Base-by-base conservation (phyloP, 345 rosid species). In the Populus simonii region DNA sequence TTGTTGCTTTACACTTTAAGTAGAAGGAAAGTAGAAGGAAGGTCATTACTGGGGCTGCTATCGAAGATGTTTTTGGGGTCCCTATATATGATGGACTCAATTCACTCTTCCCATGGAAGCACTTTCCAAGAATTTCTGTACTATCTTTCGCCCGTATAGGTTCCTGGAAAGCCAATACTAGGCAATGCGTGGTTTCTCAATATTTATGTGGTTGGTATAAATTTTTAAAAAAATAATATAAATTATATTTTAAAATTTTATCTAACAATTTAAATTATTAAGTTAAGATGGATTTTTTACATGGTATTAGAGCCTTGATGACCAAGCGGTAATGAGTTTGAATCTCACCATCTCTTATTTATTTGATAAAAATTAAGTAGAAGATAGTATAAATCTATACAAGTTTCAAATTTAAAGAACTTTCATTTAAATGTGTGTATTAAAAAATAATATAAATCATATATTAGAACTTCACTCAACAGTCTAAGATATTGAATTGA, bases 281-380 rank as follows among this genome's bases (percentile, higher is more conserved):
- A 33, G 4, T 33, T 33, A 0, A 3, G 3, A 31, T 31, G 3
- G 31, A 27, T 31, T 0, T 31, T 27, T 31, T 31, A 31, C 1
- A 2, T 31, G 0, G 1, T 31, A 31, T 31, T 3, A 31, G 0
- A 31, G 33, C 0, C 0, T 31, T 31, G 0, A 3, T 31, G 3
- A 31, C 2, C 4, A 31, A 31, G 0, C 33, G 0, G 5, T 4
- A 0, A 33, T 33, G 0, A 33, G 0, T 33, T 33, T 0, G 0
- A 33, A 33, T 33, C 0, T 33, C 0, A 33, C 4, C 0, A 4
- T 33, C 0, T 2, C 4, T 0, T 33, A 33, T 33, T 33, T 33
- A 33, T 33, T 33, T 33, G 6, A 33, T 33, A 33, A 33, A 33
- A 4, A 33, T 33, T 4, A 33, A 33, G 0, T 0, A 4, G 0